Evolutionary conservation across 176 grass and related monocot genomes (phyloP), one percentile per base, ranked within the genome.

Genomic region (Luzula sylvatica): DNA sequence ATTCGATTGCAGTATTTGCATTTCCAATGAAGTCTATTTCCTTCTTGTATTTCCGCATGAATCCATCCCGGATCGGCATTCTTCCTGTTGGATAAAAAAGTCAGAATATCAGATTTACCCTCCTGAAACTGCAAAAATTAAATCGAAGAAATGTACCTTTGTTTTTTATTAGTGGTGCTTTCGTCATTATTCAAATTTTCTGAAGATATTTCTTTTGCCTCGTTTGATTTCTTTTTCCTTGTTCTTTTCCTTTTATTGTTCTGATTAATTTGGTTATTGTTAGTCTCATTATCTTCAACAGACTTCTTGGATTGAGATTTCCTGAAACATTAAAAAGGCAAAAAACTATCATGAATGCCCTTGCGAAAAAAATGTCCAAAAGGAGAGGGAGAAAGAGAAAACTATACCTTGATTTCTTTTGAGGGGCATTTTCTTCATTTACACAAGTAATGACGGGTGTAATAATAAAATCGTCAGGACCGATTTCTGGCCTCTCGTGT

Each of bases 401-500:
- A 44, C 14, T 35, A 13, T 70, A 89, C 83, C 90, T 89, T 15
- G 13, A 49, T 58, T 55, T 82, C 71, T 38, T 74, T 61, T 61
- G 46, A 28, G 18, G 53, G 38, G 17, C 53, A 52, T 23, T 45
- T 11, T 42, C 30, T 1, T 70, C 56, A 79, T 20, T 20, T 78
- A 76, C 65, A 20, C 48, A 46, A 23, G 48, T 67, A 27, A 75
- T 53, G 46, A 85, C 53, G 60, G 77, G 26, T 15, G 46, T 17
- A 46, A 64, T 45, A 3, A 62, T 53, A 18, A 96, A 82, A 51
- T 96, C 90, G 29, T 61, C 53, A 15, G 81, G 81, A 46, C 65
- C 52, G 79, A 96, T 89, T 69, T 74, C 70, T 58, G 84, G 84
- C 41, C 81, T 56, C 44, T 96, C 90, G 40, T 68, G 62, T 73